Conservation (phyloP, 2,329 filamentous ascomycete species). For the Didymella segeticola region DNA sequence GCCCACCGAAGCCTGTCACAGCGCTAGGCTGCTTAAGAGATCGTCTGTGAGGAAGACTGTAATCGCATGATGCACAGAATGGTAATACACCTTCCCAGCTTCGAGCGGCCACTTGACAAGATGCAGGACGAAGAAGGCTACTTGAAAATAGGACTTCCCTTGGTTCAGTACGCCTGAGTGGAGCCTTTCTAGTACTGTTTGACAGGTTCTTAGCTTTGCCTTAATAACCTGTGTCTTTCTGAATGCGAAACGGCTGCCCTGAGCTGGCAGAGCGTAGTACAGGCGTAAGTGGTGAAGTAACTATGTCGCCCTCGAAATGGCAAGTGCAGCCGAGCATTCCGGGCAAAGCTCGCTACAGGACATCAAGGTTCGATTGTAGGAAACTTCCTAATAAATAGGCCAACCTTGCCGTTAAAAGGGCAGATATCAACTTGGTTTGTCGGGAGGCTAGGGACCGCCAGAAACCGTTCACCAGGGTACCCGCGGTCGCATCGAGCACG, state of each 20-base stretch:
- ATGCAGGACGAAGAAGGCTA: no score
- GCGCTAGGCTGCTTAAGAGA: neutral
- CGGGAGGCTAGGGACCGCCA: neutral
- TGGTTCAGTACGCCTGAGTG: no score
- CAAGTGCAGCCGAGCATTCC: neutral
- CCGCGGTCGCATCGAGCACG: conserved; percentile 20
- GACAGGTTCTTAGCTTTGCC: no score
- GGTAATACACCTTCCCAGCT: no score
- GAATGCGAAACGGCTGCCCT: no score
- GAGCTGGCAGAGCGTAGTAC: no score
- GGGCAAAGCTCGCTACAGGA: neutral
- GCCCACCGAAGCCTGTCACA: neutral
- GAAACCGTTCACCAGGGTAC: conserved; percentile 6
- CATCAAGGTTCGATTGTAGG: neutral
- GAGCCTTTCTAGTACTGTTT: no score
- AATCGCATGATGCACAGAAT: neutral
- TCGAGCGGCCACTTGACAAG: no score
- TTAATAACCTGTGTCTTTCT: no score
- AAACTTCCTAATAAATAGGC: no score
- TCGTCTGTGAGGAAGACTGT: neutral
- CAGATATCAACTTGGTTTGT: neutral
- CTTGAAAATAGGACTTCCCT: no score
- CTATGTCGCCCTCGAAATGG: neutral
- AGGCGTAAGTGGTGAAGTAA: neutral
- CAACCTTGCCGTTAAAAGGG: neutral